A percentile compares a stretch with the other conserved stretches of the same genome.
Conservation (phyloP, 306 rosid genomes). For the Inga laurina region DNA sequence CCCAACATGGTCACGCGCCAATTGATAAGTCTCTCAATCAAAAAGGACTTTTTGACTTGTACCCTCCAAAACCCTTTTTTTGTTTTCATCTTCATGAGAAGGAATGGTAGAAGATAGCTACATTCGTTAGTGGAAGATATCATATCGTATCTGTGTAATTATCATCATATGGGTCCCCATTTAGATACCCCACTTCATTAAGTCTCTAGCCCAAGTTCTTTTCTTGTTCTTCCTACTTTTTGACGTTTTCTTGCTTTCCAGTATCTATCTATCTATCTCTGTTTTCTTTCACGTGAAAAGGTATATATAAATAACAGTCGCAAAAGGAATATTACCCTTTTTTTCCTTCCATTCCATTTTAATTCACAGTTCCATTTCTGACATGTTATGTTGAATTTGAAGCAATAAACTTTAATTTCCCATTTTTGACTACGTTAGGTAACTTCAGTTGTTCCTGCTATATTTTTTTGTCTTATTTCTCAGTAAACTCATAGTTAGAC, state of each 20-base stretch:
- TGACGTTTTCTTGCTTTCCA: conserved; percentile 24
- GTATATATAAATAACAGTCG: conserved; percentile 4
- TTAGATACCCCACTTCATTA: background rate
- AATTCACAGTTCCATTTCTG: background rate
- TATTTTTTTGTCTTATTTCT: conserved; percentile 34
- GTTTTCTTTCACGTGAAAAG: conserved; percentile 39
- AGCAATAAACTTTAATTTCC: background rate
- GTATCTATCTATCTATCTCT: background rate
- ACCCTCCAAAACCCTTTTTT: conserved; percentile 7
- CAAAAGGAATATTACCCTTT: background rate
- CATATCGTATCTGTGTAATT: conserved; percentile 39
- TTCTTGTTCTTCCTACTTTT: conserved; percentile 15
- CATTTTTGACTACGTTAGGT: background rate
- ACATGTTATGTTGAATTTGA: background rate
- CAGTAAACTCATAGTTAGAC: background rate
- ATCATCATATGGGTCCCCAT: conserved; percentile 36
- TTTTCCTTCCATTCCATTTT: background rate
- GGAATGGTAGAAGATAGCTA: background rate
- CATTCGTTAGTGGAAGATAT: conserved; percentile 41
- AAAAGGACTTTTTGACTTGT: conserved; percentile 37
- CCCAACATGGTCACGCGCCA: conserved; percentile 30
- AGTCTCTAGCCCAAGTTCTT: conserved; percentile 8
- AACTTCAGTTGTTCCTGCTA: background rate
- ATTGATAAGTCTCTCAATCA: conserved; percentile 1
- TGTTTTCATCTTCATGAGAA: conserved; percentile 27